Percentiles rank a stretch among this genome's conserved stretches.
Evolutionary conservation across 805 yeast genomes (phyloP).

Genomic region (Yarrowia keelungensis): DNA sequence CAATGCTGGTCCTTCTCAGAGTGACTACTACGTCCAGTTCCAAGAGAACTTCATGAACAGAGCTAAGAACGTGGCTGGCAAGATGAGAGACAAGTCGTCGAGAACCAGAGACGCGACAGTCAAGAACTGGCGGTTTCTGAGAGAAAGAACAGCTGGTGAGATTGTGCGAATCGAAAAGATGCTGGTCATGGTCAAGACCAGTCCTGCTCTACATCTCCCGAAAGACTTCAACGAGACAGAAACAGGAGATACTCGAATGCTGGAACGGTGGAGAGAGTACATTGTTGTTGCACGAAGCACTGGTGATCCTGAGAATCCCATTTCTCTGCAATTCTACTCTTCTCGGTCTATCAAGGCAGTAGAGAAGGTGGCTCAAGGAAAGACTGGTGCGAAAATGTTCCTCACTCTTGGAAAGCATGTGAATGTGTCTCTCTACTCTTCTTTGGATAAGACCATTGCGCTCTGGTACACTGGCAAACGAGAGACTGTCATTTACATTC

Average conservation of each 20-base stretch:
- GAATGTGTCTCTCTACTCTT: conserved; percentile 63
- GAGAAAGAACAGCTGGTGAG: conserved; percentile 56
- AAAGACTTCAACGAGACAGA: conserved; percentile 58
- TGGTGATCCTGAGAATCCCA: conserved; percentile 58
- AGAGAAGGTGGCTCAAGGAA: conserved; percentile 40
- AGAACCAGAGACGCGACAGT: conserved; percentile 5
- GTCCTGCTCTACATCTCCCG: conserved; percentile 49
- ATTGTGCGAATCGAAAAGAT: conserved; percentile 70
- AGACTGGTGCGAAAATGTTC: conserved; percentile 44
- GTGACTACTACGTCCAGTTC: conserved; percentile 26
- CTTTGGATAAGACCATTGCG: conserved; percentile 73
- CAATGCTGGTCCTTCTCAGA: conserved; percentile 1
- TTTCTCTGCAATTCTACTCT: conserved; percentile 68
- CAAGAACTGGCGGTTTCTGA: conserved; percentile 40
- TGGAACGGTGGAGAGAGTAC: conserved; percentile 83
- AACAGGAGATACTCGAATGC: conserved; percentile 60
- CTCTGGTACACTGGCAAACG: conserved; percentile 50
- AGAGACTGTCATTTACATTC: conserved; percentile 56
- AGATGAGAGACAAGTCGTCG: conserved; percentile 3
- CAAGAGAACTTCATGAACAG: conserved; percentile 28
- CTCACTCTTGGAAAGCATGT: conserved; percentile 47
- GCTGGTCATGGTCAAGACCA: conserved; percentile 65
- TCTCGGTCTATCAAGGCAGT: conserved; percentile 51
- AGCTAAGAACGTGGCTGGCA: conserved; percentile 26
- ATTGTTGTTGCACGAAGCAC: conserved; percentile 74